Evolutionary conservation across 1,284 basidiomycete species (phyloP), one percentile per base, ranked within the genome.

Genomic region (Rhodotorula sp.): DNA sequence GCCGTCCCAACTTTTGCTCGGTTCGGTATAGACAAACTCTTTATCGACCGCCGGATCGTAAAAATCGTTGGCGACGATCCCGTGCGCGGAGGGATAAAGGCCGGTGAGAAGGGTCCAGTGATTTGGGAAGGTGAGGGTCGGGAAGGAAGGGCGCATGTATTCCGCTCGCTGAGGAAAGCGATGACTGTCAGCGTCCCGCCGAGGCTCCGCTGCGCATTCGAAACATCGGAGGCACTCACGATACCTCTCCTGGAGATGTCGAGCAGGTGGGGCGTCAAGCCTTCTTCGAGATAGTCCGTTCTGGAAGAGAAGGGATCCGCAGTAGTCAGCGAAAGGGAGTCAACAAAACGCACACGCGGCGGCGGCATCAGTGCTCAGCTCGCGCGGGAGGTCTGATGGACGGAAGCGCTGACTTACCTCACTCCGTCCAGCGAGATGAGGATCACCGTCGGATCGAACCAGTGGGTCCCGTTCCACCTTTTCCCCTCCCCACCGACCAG

Each of bases 31-130:
- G 70, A 87, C 84, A 78, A 93, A 93, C 73, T 88, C 87, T 23
- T 82, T 81, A 43, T 85, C 76, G 0, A 84, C 83, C 8, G 79
- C 79, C 0, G 90, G 92, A 79, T 93, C 91, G 86, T 87, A 93
- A 79, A 97, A 97, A 77, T 92, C 90, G 79, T 97, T 97, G 19
- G 88, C 93, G 18, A 97, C 86, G 64, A 97, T 94, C 8, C 93
- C 94, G 79, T 93, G 91, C 28, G 88, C 89, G 79, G 93, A 91
- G 0, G 90, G 90, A 79, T 93, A 87, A 1, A 95, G 84, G 4
- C 92, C 92, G 26, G 92, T 95, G 88, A 81, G 67, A n/a, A 81
- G 66, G 0, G 77, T 68, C 78, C 78, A 81, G 71, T 81, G 79
- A 63, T 81, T 81, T 0, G 80, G 94, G 78, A 97, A 97, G 0